Conservation (phyloP, 495 filamentous ascomycete genomes). For the Aspergillus nidulans region DNA sequence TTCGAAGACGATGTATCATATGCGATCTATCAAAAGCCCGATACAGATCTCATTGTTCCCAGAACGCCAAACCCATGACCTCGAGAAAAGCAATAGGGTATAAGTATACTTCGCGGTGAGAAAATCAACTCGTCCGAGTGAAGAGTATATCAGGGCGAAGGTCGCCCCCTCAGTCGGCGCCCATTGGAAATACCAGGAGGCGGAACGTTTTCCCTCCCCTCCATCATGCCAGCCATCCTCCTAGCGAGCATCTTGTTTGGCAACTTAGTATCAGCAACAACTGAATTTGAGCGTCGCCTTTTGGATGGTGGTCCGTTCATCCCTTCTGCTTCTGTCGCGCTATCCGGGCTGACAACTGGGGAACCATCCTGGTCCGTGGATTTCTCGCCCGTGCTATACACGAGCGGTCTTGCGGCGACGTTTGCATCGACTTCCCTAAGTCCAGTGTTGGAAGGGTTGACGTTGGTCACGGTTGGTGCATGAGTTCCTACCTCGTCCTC, state of each 20-base stretch:
- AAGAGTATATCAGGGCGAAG: constrained; percentile 20
- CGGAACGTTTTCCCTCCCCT: constrained; percentile 60
- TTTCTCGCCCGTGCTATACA: constrained; percentile 22
- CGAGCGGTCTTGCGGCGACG: constrained; percentile 39
- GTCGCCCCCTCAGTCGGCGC: constrained; percentile 26
- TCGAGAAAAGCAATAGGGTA: constrained; percentile 8
- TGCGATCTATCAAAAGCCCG: background rate
- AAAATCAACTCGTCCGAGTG: constrained; percentile 3
- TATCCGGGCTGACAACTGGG: constrained; percentile 13
- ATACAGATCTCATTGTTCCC: background rate
- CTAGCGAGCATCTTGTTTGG: constrained; percentile 45
- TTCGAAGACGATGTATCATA: background rate
- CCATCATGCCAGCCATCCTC: constrained; percentile 39
- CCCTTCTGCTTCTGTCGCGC: constrained; percentile 31
- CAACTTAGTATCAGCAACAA: constrained; percentile 33
- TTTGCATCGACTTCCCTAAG: constrained; percentile 56
- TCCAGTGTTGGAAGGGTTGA: constrained; percentile 41
- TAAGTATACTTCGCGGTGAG: constrained; percentile 4
- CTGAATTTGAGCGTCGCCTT: constrained; percentile 44
- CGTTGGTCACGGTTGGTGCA: constrained; percentile 30
- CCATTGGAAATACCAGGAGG: constrained; percentile 29
- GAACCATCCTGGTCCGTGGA: constrained; percentile 19
- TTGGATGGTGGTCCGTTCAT: constrained; percentile 49
- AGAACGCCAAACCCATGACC: constrained; percentile 1
- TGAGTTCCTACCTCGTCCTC: constrained; percentile 40